Conservation (phyloP, 192 early-diverging fungal genomes). For the Backusella morwellensis region DNA sequence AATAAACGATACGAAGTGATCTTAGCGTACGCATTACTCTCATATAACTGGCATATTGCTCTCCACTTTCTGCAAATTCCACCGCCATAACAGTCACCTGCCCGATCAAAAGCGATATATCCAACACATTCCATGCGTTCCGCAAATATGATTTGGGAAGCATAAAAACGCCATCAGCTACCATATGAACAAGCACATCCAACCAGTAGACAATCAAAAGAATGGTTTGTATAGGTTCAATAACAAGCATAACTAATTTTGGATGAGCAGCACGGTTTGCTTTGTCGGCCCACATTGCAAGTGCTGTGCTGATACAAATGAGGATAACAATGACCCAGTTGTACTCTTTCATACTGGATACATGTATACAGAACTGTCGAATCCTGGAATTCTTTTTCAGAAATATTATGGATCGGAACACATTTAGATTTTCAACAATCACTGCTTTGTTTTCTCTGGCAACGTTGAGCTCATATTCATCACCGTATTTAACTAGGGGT, state of each 20-base stretch:
- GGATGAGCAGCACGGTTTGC: background rate
- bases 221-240: slow-evolving; percentile 8
- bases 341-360: background rate
- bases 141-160: slow-evolving; percentile 27
- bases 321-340: slow-evolving; percentile 15
- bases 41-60: background rate
- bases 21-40: slow-evolving; percentile 13
- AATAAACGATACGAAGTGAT: slow-evolving; percentile 18
- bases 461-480: slow-evolving; percentile 24
- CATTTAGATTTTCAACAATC: slow-evolving; percentile 7
- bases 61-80: background rate
- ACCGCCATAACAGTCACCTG: background rate
- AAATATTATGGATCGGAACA: slow-evolving; percentile 12
- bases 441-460: slow-evolving; percentile 22
- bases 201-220: slow-evolving; percentile 19
- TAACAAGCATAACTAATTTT: background rate
- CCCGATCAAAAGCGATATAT: background rate
- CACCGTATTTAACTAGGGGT: slow-evolving; percentile 11
- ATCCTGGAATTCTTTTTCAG: background rate
- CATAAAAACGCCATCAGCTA: slow-evolving; percentile 15
- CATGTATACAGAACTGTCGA: background rate
- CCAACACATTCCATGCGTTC: slow-evolving; percentile 22
- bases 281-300: slow-evolving; percentile 10
- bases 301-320: background rate
- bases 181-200: slow-evolving; percentile 18